Base-by-base conservation (phyloP, 2,329 filamentous ascomycete genomes). In the Raffaelea albimanens region DNA sequence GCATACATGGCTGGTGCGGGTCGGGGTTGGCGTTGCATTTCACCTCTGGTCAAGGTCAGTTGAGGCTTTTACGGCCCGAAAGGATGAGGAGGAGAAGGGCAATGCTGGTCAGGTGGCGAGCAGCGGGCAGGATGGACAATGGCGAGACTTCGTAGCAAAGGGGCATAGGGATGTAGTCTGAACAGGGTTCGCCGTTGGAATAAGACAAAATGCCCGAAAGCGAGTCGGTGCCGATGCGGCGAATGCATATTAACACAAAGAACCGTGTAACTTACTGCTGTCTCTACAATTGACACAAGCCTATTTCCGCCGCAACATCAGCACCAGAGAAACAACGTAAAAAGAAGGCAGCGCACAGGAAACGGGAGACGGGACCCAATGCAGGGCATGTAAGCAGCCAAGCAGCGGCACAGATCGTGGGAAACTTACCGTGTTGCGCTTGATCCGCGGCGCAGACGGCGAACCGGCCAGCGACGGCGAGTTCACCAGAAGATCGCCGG, bases 221-320 rank as follows among this genome's bases (percentile, higher is more conserved):
- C 50, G 49, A 31, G 38, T 54, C 52, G 49, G 50, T 50, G 51
- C 52, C 51, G 51, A 53, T 43, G 43, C 36, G 25, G 40, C 34
- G 39, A 43, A n/a, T n/a, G n/a, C n/a, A n/a, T n/a, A n/a, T n/a
- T n/a, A n/a, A n/a, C n/a, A n/a, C n/a, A n/a, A n/a, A n/a, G n/a
- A n/a, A n/a, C n/a, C n/a, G n/a, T n/a, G n/a, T n/a, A n/a, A 36
- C 53, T 50, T 53, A 56, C 55, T 56, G 42, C 55, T 56, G 48
- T 56, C 55, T 51, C 55, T 49, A 50, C 55, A 56, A 50, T 56
- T 55, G 25, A 56, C 50, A 36, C 55, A 56, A 1, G 55, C 55
- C 55, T 56, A 40, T n/a, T 19, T 39, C 16, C 19, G 29, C 18
- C 44, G 39, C 14, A 31, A 36, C 40, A 40, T 51, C 40, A 49